phyloP scores from a whole-genome alignment of 2,329 filamentous ascomycete species.

The Neopestalotiopsis rosae region DNA sequence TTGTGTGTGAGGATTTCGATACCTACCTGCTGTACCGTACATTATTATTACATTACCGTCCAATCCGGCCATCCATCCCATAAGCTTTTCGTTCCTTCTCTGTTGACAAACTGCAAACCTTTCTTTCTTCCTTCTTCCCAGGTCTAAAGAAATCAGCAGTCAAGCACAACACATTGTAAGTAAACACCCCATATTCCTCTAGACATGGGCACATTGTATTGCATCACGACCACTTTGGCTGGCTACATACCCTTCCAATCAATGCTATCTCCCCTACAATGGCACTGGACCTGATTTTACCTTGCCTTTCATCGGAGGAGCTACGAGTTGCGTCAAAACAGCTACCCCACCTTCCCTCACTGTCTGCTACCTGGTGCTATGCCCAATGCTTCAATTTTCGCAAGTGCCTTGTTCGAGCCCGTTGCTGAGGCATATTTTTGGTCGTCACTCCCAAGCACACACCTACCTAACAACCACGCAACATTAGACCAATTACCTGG shows the following conservation, averaged over 20 bases:
- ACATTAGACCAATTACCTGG: background rate
- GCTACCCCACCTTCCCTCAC: constrained; percentile 16
- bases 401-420: background rate
- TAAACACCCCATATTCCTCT: background rate
- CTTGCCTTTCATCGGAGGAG: background rate
- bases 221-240: background rate
- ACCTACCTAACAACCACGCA: background rate
- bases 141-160: background rate
- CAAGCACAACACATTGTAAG: background rate
- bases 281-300: background rate
- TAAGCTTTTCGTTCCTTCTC: constrained; percentile 3
- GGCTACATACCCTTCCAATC: background rate
- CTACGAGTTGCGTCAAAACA: constrained; percentile 12
- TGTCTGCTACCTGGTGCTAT: background rate
- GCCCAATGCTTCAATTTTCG: constrained; percentile 13
- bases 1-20: constrained; percentile 6
- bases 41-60: constrained; percentile 8
- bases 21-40: background rate
- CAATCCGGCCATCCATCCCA: constrained; percentile 1
- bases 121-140: background rate
- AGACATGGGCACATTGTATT: background rate
- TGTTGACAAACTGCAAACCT: background rate
- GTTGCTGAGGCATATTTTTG: constrained; percentile 15
- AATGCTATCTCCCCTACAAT: background rate
- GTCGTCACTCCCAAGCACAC: constrained; percentile 2